phyloP scores from a whole-genome alignment of 1,139 yeast species.

The Suhomyces anneliseae region DNA sequence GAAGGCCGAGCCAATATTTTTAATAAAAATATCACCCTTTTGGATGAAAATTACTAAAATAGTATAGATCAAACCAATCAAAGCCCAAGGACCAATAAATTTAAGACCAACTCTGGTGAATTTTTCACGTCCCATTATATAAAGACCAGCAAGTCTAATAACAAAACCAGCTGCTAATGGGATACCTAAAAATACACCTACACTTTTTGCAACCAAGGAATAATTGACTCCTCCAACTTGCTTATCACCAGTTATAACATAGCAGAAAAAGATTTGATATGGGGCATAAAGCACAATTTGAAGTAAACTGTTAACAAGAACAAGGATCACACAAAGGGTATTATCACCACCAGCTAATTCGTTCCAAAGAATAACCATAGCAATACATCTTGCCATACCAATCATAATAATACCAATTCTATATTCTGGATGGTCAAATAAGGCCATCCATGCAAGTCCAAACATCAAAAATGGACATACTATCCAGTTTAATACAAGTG shows the following conservation, averaged over 20 bases:
- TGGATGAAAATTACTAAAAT: conserved; percentile 54
- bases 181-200: conserved; percentile 55
- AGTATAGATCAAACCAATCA: conserved; percentile 54
- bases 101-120: conserved; percentile 38
- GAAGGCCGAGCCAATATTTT: conserved; percentile 51
- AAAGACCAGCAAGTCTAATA: conserved; percentile 30
- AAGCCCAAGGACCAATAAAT: conserved; percentile 48
- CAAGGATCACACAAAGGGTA: conserved; percentile 53
- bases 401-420: conserved; percentile 58
- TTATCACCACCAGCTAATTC: conserved; percentile 55
- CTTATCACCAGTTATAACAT: conserved; percentile 34
- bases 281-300: conserved; percentile 60
- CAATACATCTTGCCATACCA: conserved; percentile 62
- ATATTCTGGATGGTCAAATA: conserved; percentile 50
- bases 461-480: conserved; percentile 59
- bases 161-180: conserved; percentile 51
- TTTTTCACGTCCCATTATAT: conserved; percentile 24
- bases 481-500: conserved; percentile 54
- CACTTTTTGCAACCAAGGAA: conserved; percentile 48
- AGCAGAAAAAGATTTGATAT: conserved; percentile 47
- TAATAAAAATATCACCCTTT: conserved; percentile 52
- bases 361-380: conserved; percentile 67
- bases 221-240: conserved; percentile 27
- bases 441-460: conserved; percentile 55
- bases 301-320: conserved; percentile 50